Conservation (phyloP, 2,329 filamentous ascomycete genomes). For the Trichoderma guizhouense region DNA sequence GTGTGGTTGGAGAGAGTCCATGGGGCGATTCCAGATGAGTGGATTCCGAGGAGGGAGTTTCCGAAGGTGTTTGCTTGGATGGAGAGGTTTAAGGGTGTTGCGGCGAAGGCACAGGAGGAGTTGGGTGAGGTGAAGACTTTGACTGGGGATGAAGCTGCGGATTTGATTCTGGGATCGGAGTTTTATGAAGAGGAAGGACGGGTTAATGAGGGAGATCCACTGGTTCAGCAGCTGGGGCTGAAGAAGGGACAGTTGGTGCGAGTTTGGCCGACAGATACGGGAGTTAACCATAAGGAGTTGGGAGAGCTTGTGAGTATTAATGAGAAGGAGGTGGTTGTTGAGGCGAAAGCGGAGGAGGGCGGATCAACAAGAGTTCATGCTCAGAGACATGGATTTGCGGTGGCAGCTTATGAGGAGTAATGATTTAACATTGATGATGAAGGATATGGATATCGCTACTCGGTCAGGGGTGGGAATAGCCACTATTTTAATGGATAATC, state of each 20-base stretch:
- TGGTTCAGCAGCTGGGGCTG: constrained; percentile 44
- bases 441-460: neutral
- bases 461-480: neutral
- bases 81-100: constrained; percentile 50
- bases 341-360: constrained; percentile 41
- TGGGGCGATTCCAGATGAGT: constrained; percentile 48
- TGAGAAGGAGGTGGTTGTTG: constrained; percentile 54
- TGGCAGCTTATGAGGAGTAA: constrained; percentile 24
- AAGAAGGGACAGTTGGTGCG: constrained; percentile 51
- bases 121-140: constrained; percentile 39
- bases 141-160: constrained; percentile 51
- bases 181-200: constrained; percentile 43
- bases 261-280: constrained; percentile 61
- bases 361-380: constrained; percentile 52
- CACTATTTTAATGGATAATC: neutral
- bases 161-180: constrained; percentile 41
- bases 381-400: constrained; percentile 56
- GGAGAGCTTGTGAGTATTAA: constrained; percentile 53
- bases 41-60: constrained; percentile 51
- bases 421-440: too few species aligned
- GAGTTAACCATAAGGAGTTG: constrained; percentile 52
- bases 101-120: constrained; percentile 39
- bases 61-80: constrained; percentile 63
- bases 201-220: constrained; percentile 48
- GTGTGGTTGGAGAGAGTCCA: constrained; percentile 59